Conservation (phyloP, 129 eudicot genomes). For the Flaveria sonorensis region DNA sequence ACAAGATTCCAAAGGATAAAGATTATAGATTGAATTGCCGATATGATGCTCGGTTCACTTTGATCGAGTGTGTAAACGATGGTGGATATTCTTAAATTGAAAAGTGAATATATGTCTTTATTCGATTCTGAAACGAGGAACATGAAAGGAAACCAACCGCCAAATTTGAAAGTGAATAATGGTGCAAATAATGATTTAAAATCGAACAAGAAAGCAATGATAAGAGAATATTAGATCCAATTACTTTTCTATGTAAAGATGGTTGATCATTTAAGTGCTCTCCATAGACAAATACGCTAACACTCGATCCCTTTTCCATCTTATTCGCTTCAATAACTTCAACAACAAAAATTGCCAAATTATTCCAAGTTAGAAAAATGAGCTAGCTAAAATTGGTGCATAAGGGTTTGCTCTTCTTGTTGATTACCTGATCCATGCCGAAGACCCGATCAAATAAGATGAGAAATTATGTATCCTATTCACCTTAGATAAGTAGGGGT, state of each 20-base stretch:
- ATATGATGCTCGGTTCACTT: not conserved
- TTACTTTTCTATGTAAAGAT: conserved; percentile 21
- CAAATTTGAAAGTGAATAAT: not conserved
- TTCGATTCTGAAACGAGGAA: conserved; percentile 7
- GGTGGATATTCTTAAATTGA: not conserved
- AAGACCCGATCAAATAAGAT: too few relatives aligned
- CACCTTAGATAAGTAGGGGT: too few relatives aligned
- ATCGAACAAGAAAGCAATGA: not conserved
- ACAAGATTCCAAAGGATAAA: too few relatives aligned
- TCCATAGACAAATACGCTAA: not conserved
- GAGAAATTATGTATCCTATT: too few relatives aligned
- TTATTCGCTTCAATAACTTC: not conserved
- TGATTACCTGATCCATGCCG: not conserved
- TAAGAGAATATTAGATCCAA: not conserved
- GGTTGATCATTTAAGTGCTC: not conserved
- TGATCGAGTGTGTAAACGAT: not conserved
- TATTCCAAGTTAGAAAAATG: conserved; percentile 17
- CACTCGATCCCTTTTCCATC: not conserved
- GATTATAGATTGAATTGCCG: too few relatives aligned
- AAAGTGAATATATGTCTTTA: conserved; percentile 10
- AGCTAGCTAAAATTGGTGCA: conserved; percentile 25
- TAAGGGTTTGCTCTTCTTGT: conserved; percentile 34
- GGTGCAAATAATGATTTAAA: not conserved
- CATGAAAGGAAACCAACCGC: conserved; percentile 4
- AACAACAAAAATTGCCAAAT: not conserved